phyloP scores from a whole-genome alignment of 805 yeast species.

The Metschnikowia chrysomelidarum region DNA sequence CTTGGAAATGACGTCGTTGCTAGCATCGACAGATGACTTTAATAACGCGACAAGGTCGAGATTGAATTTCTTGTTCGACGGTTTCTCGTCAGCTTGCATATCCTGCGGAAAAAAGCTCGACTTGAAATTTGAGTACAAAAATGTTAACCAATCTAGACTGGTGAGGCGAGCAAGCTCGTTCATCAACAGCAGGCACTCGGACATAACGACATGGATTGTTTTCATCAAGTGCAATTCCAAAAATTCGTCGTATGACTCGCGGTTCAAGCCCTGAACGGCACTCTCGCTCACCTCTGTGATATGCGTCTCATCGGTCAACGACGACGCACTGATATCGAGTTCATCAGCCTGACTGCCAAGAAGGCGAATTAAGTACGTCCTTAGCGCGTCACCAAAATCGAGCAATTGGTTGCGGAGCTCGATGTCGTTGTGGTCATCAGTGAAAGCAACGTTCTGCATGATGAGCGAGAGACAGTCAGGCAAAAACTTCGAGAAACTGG shows the following conservation, averaged over 20 bases:
- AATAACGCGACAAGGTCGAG: constrained; percentile 72
- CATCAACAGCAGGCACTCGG: constrained; percentile 47
- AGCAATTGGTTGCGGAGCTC: constrained; percentile 38
- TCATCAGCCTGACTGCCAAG: constrained; percentile 23
- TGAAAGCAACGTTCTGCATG: constrained; percentile 40
- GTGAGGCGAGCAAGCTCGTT: constrained; percentile 81
- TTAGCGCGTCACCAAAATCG: constrained; percentile 34
- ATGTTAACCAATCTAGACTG: constrained; percentile 84
- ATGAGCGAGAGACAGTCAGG: constrained; percentile 73
- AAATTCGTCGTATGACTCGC: constrained; percentile 41
- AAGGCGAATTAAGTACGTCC: constrained; percentile 31
- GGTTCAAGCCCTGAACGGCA: constrained; percentile 45
- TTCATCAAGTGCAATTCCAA: constrained; percentile 40
- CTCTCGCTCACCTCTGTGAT: constrained; percentile 49
- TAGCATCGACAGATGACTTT: constrained; percentile 65
- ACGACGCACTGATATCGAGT: constrained; percentile 1
- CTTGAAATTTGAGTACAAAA: constrained; percentile 67
- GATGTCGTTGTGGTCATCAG: constrained; percentile 36
- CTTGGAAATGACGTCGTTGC: constrained; percentile 73
- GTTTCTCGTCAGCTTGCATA: constrained; percentile 29
- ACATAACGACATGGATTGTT: constrained; percentile 67
- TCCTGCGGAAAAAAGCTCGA: constrained; percentile 29
- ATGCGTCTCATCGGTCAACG: constrained; percentile 9
- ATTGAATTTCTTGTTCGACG: constrained; percentile 17
- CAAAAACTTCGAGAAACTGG: constrained; percentile 67